phyloP scores from a whole-genome alignment of 129 eudicot genomes.

The Centaurea solstitialis region DNA sequence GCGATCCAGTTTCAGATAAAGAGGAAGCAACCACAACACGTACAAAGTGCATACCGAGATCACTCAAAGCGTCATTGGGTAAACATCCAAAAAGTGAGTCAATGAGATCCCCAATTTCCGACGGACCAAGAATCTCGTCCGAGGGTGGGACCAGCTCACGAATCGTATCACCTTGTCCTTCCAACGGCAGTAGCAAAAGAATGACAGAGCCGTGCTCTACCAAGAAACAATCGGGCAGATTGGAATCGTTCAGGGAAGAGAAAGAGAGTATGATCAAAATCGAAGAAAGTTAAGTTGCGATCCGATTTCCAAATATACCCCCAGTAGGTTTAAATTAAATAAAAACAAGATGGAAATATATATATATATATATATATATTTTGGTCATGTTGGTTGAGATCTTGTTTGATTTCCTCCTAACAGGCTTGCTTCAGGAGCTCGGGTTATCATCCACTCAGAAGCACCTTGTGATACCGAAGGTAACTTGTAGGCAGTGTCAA shows the following conservation, averaged over 20 bases:
- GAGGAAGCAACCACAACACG: constrained; percentile 51
- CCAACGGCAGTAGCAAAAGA: constrained; percentile 74
- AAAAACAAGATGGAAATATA: constrained; percentile 5
- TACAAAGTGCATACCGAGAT: constrained; percentile 70
- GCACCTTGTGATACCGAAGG: constrained; percentile 37
- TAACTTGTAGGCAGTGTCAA: constrained; percentile 18
- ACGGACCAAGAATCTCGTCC: constrained; percentile 74
- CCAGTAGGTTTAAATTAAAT: constrained; percentile 1
- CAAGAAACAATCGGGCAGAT: constrained; percentile 45
- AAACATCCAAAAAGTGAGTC: constrained; percentile 76
- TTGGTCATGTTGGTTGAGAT: constrained; percentile 51
- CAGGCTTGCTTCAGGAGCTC: constrained; percentile 99
- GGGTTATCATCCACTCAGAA: constrained; percentile 83
- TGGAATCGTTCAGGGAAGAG: constrained; percentile 53
- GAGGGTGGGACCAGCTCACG: constrained; percentile 57
- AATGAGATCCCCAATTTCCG: constrained; percentile 78
- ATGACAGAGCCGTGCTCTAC: constrained; percentile 51
- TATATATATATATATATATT: constrained; percentile 16
- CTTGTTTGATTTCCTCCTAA: constrained; percentile 30
- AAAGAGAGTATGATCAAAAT: constrained; percentile 67
- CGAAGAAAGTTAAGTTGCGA: constrained; percentile 90
- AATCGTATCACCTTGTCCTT: constrained; percentile 49
- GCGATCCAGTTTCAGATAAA: constrained; percentile 43
- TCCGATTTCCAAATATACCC: constrained; percentile 13
- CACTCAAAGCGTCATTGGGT: constrained; percentile 64